Conservation (phyloP, 371 early-diverging fungal genomes). For the Mortierella sp. region DNA sequence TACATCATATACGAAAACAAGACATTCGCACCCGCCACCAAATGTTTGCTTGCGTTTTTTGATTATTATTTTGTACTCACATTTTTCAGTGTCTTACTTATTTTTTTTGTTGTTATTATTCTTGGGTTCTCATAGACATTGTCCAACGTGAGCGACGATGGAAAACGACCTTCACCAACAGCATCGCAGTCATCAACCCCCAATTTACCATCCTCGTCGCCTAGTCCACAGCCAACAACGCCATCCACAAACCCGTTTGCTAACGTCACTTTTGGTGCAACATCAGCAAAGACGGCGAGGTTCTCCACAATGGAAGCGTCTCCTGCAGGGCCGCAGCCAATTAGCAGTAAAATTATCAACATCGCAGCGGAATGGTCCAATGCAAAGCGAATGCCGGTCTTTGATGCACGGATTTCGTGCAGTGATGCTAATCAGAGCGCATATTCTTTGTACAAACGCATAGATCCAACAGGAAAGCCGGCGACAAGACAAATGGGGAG, state of each 20-base stretch:
- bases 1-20: too few relatives aligned
- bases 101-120: not conserved
- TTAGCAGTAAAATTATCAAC: not conserved
- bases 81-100: not conserved
- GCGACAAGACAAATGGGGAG: not conserved
- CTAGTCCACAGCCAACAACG: not conserved
- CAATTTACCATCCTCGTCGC: not conserved
- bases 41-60: not conserved
- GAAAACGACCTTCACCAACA: slow-evolving; percentile 22
- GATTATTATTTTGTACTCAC: not conserved
- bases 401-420: not conserved
- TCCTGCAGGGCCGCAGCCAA: not conserved
- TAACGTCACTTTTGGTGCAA: slow-evolving; percentile 10
- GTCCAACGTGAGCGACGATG: slow-evolving; percentile 31
- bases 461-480: not conserved
- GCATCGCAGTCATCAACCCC: slow-evolving; percentile 4
- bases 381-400: not conserved
- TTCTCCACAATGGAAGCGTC: not conserved
- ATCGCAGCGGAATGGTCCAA: too few relatives aligned
- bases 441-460: not conserved
- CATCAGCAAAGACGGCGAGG: not conserved
- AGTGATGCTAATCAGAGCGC: not conserved
- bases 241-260: slow-evolving; percentile 25
- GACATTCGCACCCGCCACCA: not conserved
- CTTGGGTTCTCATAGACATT: slow-evolving; percentile 6